These are phyloP conservation scores for Apophysomyces variabilis DNA, from an alignment of 371 early-diverging fungal genomes.

Conservation along the genomic window DNA sequence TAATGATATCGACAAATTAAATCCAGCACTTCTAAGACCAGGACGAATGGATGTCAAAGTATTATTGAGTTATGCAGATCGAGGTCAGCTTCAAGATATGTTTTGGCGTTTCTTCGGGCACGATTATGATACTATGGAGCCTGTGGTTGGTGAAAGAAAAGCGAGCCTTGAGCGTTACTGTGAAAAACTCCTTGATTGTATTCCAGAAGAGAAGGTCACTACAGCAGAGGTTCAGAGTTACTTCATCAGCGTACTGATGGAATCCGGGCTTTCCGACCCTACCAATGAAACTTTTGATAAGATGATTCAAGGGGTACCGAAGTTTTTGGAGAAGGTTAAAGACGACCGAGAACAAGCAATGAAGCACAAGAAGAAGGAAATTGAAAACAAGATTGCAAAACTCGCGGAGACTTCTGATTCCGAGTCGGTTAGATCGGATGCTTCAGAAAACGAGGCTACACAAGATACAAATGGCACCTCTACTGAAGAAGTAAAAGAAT, in stretches of 20 bases:
- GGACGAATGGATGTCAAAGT: conserved; percentile 94
- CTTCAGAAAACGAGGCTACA: background rate
- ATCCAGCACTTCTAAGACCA: conserved; percentile 94
- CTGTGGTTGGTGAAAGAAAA: conserved; percentile 16
- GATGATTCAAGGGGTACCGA: conserved; percentile 21
- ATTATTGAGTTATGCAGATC: conserved; percentile 80
- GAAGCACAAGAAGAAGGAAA: conserved; percentile 15
- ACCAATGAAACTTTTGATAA: conserved; percentile 15
- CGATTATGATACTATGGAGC: conserved; percentile 29
- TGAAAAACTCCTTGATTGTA: conserved; percentile 19
- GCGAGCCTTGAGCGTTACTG: conserved; percentile 2
- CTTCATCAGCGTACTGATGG: conserved; percentile 35
- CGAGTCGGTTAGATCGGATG: background rate
- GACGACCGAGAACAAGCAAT: conserved; percentile 26
- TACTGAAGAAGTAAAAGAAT: background rate
- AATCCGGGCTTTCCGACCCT: conserved; percentile 20
- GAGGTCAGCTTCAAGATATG: conserved; percentile 65
- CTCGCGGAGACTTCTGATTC: background rate
- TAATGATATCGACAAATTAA: conserved; percentile 90
- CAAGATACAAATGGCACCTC: background rate
- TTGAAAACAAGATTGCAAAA: background rate
- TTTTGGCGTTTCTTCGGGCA: conserved; percentile 52
- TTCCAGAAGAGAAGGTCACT: conserved; percentile 45
- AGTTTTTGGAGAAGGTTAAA: conserved; percentile 22
- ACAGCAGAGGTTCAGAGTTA: conserved; percentile 55